Conservation (phyloP, 2,329 filamentous ascomycete genomes). For the Fusarium sp. region DNA sequence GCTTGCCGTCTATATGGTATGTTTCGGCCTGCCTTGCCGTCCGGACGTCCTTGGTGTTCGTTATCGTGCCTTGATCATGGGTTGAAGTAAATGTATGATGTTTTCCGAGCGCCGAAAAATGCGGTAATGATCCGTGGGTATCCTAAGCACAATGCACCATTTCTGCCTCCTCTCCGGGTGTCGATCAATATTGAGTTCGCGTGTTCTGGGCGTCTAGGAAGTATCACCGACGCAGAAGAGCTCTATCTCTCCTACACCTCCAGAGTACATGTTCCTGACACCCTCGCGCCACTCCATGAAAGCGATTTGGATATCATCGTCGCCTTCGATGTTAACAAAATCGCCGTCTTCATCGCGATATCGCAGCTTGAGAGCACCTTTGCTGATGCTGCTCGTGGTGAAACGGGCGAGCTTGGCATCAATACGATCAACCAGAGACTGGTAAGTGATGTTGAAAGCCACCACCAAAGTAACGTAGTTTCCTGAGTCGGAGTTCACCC, state of each 20-base stretch:
- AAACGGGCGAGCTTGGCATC: slow-evolving; percentile 93
- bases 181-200: slow-evolving; percentile 22
- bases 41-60: slow-evolving; percentile 46
- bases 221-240: slow-evolving; percentile 78
- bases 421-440: slow-evolving; percentile 93
- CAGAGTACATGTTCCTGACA: slow-evolving; percentile 67
- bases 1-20: slow-evolving; percentile 53
- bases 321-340: slow-evolving; percentile 91
- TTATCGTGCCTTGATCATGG: slow-evolving; percentile 46
- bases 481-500: slow-evolving; percentile 87
- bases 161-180: slow-evolving; percentile 34
- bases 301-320: slow-evolving; percentile 96
- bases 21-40: slow-evolving; percentile 39
- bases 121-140: slow-evolving; percentile 51
- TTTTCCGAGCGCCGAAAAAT: slow-evolving; percentile 52
- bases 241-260: slow-evolving; percentile 89
- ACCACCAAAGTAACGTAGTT: slow-evolving; percentile 97
- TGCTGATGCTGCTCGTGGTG: slow-evolving; percentile 85
- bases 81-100: slow-evolving; percentile 46
- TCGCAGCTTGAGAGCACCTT: slow-evolving; percentile 85
- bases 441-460: slow-evolving; percentile 93
- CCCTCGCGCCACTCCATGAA: slow-evolving; percentile 94
- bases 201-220: slow-evolving; percentile 38
- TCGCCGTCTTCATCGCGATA: slow-evolving; percentile 95
- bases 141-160: slow-evolving; percentile 49